A percentile compares a stretch with the other conserved stretches of the same genome.
phyloP scores from a whole-genome alignment of 192 early-diverging fungal species.

The Mortierella claussenii region DNA sequence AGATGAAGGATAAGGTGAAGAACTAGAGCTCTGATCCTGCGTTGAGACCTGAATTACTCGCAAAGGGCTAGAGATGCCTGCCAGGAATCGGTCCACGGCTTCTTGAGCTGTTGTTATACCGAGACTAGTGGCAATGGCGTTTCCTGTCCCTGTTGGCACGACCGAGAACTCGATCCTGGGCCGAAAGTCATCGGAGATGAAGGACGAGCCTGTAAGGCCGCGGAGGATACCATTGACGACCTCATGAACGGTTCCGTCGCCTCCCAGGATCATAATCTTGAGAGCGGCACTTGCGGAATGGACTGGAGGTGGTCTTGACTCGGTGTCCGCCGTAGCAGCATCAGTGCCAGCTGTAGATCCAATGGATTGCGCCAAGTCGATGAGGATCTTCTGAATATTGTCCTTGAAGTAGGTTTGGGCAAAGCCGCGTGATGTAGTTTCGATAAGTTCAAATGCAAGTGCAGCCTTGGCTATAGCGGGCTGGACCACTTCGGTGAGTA shows the following conservation, averaged over 20 bases:
- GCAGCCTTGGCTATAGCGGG: conserved; percentile 42
- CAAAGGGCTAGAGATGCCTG: conserved; percentile 27
- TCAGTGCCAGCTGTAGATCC: not conserved
- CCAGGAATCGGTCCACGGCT: conserved; percentile 46
- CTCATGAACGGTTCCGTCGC: conserved; percentile 63
- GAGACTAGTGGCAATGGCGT: conserved; percentile 58
- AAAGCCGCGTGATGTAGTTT: conserved; percentile 14
- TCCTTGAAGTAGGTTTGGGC: conserved; percentile 30
- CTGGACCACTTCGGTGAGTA: conserved; percentile 31
- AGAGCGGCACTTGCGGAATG: conserved; percentile 2
- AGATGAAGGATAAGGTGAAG: not conserved
- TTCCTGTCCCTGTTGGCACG: conserved; percentile 59
- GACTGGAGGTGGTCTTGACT: no score
- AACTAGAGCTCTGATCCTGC: conserved; percentile 12
- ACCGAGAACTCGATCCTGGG: conserved; percentile 44
- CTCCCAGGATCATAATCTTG: conserved; percentile 56
- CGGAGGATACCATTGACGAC: conserved; percentile 57
- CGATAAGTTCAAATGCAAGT: conserved; percentile 8
- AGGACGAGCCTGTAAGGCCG: conserved; percentile 1
- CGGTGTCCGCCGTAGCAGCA: not conserved
- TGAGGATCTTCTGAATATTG: no score
- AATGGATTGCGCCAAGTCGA: conserved; percentile 13
- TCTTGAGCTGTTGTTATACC: conserved; percentile 41
- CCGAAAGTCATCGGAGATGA: not conserved
- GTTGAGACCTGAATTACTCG: conserved; percentile 46